A percentile compares a stretch with the other conserved stretches of the same genome.
phyloP scores from a whole-genome alignment of 2,329 filamentous ascomycete species.

The Cladosporium sphaerospermum region DNA sequence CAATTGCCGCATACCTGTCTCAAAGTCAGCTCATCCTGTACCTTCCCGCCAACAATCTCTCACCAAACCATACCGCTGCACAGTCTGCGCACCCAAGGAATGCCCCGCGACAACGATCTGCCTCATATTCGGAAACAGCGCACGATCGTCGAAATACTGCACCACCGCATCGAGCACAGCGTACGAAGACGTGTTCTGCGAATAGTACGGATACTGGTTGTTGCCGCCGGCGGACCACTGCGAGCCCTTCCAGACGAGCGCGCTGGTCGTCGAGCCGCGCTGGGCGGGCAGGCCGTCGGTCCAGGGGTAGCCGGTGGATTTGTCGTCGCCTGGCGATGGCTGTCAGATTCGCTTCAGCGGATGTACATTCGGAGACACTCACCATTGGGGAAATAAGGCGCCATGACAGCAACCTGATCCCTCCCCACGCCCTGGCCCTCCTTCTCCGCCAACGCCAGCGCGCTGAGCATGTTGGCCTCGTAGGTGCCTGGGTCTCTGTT shows the following conservation, averaged over 20 bases:
- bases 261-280: slow-evolving; percentile 27
- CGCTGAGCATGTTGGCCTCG: slow-evolving; percentile 28
- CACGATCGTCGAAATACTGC: slow-evolving; percentile 29
- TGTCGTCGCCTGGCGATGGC: slow-evolving; percentile 24
- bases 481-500: slow-evolving; percentile 31
- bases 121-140: slow-evolving; percentile 31
- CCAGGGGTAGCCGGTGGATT: slow-evolving; percentile 31
- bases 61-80: slow-evolving; percentile 25
- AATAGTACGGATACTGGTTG: slow-evolving; percentile 30
- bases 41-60: too few relatives aligned
- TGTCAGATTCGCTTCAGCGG: too few relatives aligned
- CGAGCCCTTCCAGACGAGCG: slow-evolving; percentile 31
- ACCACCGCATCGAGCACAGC: slow-evolving; percentile 32
- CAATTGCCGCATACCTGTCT: slow-evolving; percentile 21
- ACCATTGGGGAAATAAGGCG: slow-evolving; percentile 31
- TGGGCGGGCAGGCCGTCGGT: slow-evolving; percentile 21
- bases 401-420: slow-evolving; percentile 28
- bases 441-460: slow-evolving; percentile 24
- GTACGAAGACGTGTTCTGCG: slow-evolving; percentile 26
- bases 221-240: slow-evolving; percentile 31
- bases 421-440: slow-evolving; percentile 23
- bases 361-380: background rate
- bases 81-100: slow-evolving; percentile 31
- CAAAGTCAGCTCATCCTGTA: too few relatives aligned
- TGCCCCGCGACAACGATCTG: slow-evolving; percentile 34